Conservation (phyloP, 306 rosid species). For the Quercus gilva region DNA sequence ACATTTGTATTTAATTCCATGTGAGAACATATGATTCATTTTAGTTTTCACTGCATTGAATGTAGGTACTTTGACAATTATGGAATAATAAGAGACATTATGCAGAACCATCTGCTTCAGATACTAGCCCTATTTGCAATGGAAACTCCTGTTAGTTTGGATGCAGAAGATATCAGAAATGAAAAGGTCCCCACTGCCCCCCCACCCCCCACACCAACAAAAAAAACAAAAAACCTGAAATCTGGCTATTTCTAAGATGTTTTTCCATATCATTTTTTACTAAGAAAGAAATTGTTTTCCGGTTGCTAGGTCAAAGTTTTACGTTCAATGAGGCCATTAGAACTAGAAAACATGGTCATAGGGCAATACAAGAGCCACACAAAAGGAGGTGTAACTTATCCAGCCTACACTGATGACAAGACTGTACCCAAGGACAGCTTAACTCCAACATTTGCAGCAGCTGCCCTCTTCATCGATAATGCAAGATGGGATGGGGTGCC, state of each 20-base stretch:
- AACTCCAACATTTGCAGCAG: slow-evolving; percentile 95
- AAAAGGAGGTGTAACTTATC: slow-evolving; percentile 71
- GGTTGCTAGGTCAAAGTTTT: slow-evolving; percentile 79
- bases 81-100: slow-evolving; percentile 89
- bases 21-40: slow-evolving; percentile 15
- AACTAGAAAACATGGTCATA: slow-evolving; percentile 53
- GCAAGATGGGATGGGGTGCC: slow-evolving; percentile 99
- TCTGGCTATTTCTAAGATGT: not conserved
- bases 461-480: slow-evolving; percentile 84
- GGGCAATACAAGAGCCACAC: slow-evolving; percentile 91
- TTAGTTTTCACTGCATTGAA: slow-evolving; percentile 8
- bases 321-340: slow-evolving; percentile 82
- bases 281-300: slow-evolving; percentile 11
- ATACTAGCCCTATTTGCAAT: slow-evolving; percentile 92
- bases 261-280: not conserved
- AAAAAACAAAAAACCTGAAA: not conserved
- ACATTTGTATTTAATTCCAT: not conserved
- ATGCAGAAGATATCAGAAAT: slow-evolving; percentile 90
- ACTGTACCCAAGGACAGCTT: slow-evolving; percentile 84
- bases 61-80: slow-evolving; percentile 82
- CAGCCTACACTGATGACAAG: slow-evolving; percentile 71
- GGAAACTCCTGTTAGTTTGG: slow-evolving; percentile 97
- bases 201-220: not conserved
- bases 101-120: slow-evolving; percentile 96
- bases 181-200: slow-evolving; percentile 58